These are phyloP conservation scores for Verticillium dahliae DNA, from an alignment of 2,329 filamentous ascomycete genomes.

Conservation along the genomic window DNA sequence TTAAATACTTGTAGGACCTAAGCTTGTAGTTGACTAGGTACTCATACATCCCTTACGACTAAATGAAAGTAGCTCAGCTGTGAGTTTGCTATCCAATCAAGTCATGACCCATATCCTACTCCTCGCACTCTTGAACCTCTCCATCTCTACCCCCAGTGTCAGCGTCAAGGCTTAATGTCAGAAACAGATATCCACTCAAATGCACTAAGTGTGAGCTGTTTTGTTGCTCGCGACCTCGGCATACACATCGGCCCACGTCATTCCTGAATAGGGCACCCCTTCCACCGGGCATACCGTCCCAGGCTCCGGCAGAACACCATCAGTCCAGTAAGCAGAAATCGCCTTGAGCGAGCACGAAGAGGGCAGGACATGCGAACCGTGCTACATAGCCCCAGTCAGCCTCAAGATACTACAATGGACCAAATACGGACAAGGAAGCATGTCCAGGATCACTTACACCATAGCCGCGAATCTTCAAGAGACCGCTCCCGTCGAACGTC, in stretches of 20 bases:
- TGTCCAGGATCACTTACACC: constrained; percentile 12
- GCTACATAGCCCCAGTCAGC: constrained; percentile 1
- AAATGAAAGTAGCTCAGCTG: no score
- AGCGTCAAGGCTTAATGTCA: no score
- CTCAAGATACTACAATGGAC: no score
- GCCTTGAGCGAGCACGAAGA: constrained; percentile 22
- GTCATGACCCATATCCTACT: no score
- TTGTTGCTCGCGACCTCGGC: neutral
- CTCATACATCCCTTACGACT: no score
- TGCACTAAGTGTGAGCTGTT: neutral
- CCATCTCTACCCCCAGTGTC: no score
- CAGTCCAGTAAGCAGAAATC: constrained; percentile 22
- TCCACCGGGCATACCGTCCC: constrained; percentile 22
- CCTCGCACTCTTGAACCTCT: no score
- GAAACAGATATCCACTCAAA: no score
- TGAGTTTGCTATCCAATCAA: no score
- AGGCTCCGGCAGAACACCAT: constrained; percentile 24
- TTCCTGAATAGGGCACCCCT: constrained; percentile 5
- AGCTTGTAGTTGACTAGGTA: no score
- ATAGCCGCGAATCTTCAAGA: constrained; percentile 27
- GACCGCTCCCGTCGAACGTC: constrained; percentile 27
- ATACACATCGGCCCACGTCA: constrained; percentile 1
- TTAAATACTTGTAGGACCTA: no score
- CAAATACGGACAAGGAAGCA: no score
- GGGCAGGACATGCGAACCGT: constrained; percentile 15